These are phyloP conservation scores for Pouteria campechiana DNA, from an alignment of 179 eudicot species.

Conservation along the genomic window DNA sequence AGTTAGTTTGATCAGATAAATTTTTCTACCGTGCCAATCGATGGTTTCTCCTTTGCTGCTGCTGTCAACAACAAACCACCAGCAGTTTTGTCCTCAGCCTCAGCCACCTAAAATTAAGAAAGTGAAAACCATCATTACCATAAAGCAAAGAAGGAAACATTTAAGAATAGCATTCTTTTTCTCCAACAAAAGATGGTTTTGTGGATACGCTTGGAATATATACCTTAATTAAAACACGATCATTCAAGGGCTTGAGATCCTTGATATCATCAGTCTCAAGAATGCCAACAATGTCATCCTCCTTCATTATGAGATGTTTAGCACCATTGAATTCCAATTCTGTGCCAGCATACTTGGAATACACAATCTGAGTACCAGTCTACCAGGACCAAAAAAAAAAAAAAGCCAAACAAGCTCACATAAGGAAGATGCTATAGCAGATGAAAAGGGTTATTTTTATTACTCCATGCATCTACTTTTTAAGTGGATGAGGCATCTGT, in stretches of 20 bases:
- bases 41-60: conserved; percentile 83
- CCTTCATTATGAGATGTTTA: conserved; percentile 73
- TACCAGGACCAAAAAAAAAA: conserved; percentile 9
- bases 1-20: neutral
- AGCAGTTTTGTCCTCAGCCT: conserved; percentile 81
- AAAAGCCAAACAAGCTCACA: neutral
- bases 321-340: conserved; percentile 80
- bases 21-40: conserved; percentile 77
- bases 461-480: too few relatives aligned
- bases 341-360: conserved; percentile 93
- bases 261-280: conserved; percentile 88
- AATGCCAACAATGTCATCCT: conserved; percentile 89
- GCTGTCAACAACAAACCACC: conserved; percentile 82
- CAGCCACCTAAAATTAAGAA: conserved; percentile 48
- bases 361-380: conserved; percentile 71
- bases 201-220: too few relatives aligned
- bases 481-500: too few relatives aligned
- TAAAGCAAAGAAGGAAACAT: neutral
- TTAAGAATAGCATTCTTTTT: neutral
- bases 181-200: too few relatives aligned
- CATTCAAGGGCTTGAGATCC: conserved; percentile 81
- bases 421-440: neutral
- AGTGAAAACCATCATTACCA: neutral
- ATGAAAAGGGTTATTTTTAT: neutral
- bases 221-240: conserved; percentile 86